Evolutionary conservation across 208 protist species (phyloP).

Genomic region (Leishmania gerbilli): DNA sequence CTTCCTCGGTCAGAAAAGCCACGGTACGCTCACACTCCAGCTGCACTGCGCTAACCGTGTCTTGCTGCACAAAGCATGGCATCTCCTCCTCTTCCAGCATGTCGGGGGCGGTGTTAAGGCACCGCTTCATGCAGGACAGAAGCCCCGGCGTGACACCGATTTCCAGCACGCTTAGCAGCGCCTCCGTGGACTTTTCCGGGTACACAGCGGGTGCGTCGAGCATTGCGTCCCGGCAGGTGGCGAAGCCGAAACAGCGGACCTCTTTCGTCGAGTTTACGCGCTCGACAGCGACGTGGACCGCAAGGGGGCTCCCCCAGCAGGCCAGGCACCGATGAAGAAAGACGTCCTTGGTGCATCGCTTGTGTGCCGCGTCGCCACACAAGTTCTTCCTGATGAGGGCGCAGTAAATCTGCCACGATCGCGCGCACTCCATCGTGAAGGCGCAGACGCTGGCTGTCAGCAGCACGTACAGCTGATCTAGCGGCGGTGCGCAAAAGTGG

Average conservation of each 20-base stretch:
- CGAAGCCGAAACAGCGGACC: conserved; percentile 29
- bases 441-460: conserved; percentile 61
- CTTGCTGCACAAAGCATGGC: conserved; percentile 51
- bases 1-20: conserved; percentile 47
- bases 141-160: conserved; percentile 53
- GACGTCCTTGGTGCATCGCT: conserved; percentile 52
- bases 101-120: conserved; percentile 57
- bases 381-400: conserved; percentile 37
- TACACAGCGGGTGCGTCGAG: conserved; percentile 27
- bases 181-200: conserved; percentile 11
- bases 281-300: conserved; percentile 45
- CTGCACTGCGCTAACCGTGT: conserved; percentile 53
- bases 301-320: conserved; percentile 66
- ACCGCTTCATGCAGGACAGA: conserved; percentile 48
- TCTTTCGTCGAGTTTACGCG: conserved; percentile 18
- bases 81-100: conserved; percentile 33
- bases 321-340: conserved; percentile 58
- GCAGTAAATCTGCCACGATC: conserved; percentile 65
- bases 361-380: conserved; percentile 25
- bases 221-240: conserved; percentile 25
- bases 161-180: conserved; percentile 42
- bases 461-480: conserved; percentile 53
- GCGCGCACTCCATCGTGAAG: conserved; percentile 64
- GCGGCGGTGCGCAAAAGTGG: conserved; percentile 20
- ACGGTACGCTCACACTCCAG: conserved; percentile 81